phyloP scores from a whole-genome alignment of 192 early-diverging fungal genomes.

The Rhizophagus clarus region DNA sequence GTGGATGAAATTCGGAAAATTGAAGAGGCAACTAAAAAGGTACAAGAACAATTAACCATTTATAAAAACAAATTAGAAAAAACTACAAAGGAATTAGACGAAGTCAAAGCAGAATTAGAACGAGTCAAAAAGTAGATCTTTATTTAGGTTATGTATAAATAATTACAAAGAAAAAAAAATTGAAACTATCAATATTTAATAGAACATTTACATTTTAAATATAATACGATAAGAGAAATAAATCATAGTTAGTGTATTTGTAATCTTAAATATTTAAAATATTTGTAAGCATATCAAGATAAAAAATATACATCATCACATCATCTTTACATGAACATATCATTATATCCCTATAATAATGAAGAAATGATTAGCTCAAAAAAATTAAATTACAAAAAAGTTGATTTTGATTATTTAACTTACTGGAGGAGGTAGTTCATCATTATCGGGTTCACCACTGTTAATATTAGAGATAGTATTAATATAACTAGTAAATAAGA shows the following conservation, averaged over 20 bases:
- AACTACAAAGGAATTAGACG: conserved; percentile 50
- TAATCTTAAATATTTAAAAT: too few species aligned
- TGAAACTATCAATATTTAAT: background rate
- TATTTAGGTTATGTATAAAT: background rate
- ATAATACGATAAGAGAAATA: too few species aligned
- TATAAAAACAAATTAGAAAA: conserved; percentile 47
- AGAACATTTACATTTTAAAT: background rate
- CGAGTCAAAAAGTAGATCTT: conserved; percentile 10
- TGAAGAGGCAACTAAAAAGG: conserved; percentile 59
- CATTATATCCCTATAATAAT: conserved; percentile 22
- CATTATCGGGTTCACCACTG: conserved; percentile 73
- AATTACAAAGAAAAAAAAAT: background rate
- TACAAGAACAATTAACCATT: conserved; percentile 57
- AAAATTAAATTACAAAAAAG: background rate
- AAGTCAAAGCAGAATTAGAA: conserved; percentile 34
- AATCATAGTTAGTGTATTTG: too few species aligned
- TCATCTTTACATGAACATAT: conserved; percentile 29
- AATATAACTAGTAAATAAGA: conserved; percentile 16
- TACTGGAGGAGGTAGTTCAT: conserved; percentile 70
- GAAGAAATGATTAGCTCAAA: background rate
- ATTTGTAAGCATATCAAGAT: too few species aligned
- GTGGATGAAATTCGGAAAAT: conserved; percentile 68
- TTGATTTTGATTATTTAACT: background rate
- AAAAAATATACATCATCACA: too few species aligned
- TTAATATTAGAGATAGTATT: conserved; percentile 30